Base-by-base conservation (phyloP, 2,329 filamentous ascomycete species). In the Ascochyta pisi region DNA sequence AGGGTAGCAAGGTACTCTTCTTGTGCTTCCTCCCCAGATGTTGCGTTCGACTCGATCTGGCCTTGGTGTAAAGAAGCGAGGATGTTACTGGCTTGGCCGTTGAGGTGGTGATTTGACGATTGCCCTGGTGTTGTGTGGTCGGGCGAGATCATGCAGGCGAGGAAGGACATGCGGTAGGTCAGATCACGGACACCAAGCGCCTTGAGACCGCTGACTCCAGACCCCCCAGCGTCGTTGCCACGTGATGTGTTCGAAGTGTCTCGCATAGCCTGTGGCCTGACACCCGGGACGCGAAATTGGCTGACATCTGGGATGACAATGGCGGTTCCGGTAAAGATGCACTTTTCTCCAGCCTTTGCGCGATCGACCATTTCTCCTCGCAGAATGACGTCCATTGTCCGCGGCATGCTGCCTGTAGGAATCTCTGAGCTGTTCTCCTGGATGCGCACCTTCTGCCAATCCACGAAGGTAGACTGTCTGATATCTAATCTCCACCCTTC, bases 391-490 rank as follows among this genome's bases (percentile, higher is more conserved):
- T 99, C 95, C 86, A 99, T 95, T 3, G 95, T 99, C 57, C 95
- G 86, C 23, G 95, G 95, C 95, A 99, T 99, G 78, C 93, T 97
- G 50, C 95, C 95, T 0, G 95, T 99, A 0, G 95, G 95, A 34
- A 99, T 99, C 74, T 99, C 95, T 4, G 94, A 94, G 65, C 92
- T 96, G 79, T 98, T 99, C 77, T 99, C 95, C 77, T 99, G 95
- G 59, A 98, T 92, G 61, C 96, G 90, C 23, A 98, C 92, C 76
- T 98, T 98, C 74, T 99, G 95, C 95, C 95, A 99, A 78, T 99
- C 95, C 59, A 99, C 90, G 73, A 99, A 99, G 0, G 93, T 98
- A 76, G 93, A 97, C 76, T 96, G 94, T 39, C 92, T 85, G 69
- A 99, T 97, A 68, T 99, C 94, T n/a, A 99, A 80, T 63, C 92